Base-by-base conservation (phyloP, 1,139 yeast species). In the Pichia kudriavzevii region DNA sequence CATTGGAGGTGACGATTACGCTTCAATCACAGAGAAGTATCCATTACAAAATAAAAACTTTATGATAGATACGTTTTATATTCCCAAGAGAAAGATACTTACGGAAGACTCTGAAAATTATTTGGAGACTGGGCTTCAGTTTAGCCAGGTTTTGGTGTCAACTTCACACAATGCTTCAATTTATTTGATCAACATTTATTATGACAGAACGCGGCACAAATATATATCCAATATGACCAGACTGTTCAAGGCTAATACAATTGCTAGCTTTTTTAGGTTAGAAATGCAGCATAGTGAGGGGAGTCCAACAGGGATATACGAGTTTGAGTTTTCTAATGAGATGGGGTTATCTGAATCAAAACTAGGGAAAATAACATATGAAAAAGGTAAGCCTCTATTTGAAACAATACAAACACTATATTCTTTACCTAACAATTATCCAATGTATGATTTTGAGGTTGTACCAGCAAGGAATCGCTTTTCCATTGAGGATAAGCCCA, bases 101-200 rank as follows among this genome's bases (percentile, higher is more conserved):
- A 10, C n/a, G 21, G n/a, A 8, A 4, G 22, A 13, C 11, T 24
- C 30, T 3, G 18, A 12, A 7, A 15, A 18, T 7, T 32, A 30
- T n/a, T n/a, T n/a, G n/a, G n/a, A n/a, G n/a, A n/a, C n/a, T n/a
- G n/a, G n/a, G n/a, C n/a, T n/a, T n/a, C 34, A 25, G 14, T 35
- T 40, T 18, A 58, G 55, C 33, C 60, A 56, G 35, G 37, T 55
- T 1, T 37, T 56, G 2, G 28, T 56, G 7, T 47, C 56, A 1
- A 40, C 44, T 5, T 24, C 38, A 2, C 29, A 42, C 2, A 28
- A 35, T 7, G 36, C 40, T 7, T 34, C 48, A 1, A 28, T 55
- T 30, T 49, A 49, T 43, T 31, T 50, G 4, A 22, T 56, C 12
- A 58, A 55, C 25, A 39, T 53, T 1, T 47, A 41, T 32, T 43